Percentiles rank a stretch among this genome's conserved stretches.
Evolutionary conservation across 1,139 yeast genomes (phyloP).

Genomic region (Groenewaldozyma auringiensis): DNA sequence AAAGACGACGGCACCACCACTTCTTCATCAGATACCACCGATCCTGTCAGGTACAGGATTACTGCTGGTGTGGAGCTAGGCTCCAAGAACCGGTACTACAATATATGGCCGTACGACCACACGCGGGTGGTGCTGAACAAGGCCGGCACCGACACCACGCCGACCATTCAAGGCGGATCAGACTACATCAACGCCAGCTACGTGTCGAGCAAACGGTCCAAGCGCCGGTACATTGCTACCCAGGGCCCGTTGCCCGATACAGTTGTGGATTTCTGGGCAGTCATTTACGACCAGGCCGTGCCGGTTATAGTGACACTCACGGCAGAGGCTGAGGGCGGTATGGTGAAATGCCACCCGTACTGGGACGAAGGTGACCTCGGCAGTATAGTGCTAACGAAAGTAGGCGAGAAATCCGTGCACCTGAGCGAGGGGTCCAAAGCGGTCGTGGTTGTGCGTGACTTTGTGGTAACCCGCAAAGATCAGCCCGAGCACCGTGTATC

Average conservation of each 20-base stretch:
- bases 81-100: conserved; percentile 63
- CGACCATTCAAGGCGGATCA: conserved; percentile 16
- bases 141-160: conserved; percentile 20
- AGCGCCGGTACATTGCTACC: conserved; percentile 59
- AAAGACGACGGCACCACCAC: background rate
- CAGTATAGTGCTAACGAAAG: conserved; percentile 15
- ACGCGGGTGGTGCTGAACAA: conserved; percentile 46
- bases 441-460: background rate
- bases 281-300: conserved; percentile 52
- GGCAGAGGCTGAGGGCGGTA: conserved; percentile 45
- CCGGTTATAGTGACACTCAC: conserved; percentile 67
- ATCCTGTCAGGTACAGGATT: conserved; percentile 15
- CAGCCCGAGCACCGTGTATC: conserved; percentile 31
- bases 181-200: conserved; percentile 62
- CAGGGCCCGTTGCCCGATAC: conserved; percentile 81
- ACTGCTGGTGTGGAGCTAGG: conserved; percentile 67
- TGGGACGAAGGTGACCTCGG: conserved; percentile 39
- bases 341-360: conserved; percentile 48
- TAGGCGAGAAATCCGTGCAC: conserved; percentile 14
- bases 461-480: background rate
- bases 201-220: conserved; percentile 32
- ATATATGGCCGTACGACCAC: conserved; percentile 76
- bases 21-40: conserved; percentile 4
- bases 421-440: conserved; percentile 5
- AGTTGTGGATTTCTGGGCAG: conserved; percentile 75